phyloP scores from a whole-genome alignment of 1,139 yeast species.

The Pichia sp. region DNA sequence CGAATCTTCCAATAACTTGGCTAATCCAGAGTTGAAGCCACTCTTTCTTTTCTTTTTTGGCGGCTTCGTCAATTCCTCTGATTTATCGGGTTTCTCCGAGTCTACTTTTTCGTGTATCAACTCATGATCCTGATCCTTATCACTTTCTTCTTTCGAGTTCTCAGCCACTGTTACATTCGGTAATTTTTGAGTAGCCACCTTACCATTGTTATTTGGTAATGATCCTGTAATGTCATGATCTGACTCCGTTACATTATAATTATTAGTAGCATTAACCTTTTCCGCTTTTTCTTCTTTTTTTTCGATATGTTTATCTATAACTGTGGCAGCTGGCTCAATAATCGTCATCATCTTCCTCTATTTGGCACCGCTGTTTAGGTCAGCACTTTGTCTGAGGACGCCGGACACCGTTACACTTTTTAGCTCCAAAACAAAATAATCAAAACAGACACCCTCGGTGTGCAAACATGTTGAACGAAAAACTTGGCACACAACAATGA shows the following conservation, averaged over 20 bases:
- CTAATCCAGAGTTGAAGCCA: background rate
- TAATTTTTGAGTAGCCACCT: background rate
- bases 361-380: background rate
- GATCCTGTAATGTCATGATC: background rate
- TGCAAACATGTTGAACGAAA: background rate
- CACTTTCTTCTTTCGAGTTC: background rate
- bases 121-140: background rate
- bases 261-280: background rate
- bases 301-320: background rate
- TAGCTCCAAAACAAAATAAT: too few species aligned
- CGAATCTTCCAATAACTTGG: slow-evolving; percentile 12
- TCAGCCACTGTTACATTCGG: background rate
- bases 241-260: background rate
- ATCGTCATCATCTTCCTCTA: background rate
- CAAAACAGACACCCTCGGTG: background rate
- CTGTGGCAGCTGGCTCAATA: slow-evolving; percentile 2
- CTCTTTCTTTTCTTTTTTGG: background rate
- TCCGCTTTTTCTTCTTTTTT: background rate
- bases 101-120: background rate
- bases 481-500: background rate
- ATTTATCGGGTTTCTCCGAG: background rate
- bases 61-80: background rate
- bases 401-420: too few species aligned
- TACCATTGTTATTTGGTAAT: background rate
- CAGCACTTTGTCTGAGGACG: background rate